phyloP scores from a whole-genome alignment of 768 basidiomycete genomes.

The Phanerochaete carnosa region DNA sequence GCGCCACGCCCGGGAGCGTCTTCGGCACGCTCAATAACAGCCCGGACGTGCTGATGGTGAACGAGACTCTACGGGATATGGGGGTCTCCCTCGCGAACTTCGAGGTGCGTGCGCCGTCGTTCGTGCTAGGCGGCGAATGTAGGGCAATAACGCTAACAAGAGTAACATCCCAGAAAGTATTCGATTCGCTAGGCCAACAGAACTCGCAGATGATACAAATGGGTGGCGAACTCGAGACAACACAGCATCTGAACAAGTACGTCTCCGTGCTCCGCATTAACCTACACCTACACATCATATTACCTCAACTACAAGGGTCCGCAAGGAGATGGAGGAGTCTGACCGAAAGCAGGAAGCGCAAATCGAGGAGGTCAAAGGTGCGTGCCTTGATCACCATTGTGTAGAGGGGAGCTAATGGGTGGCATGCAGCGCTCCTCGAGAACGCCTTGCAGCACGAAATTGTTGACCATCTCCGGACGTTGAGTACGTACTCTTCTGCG shows the following conservation, averaged over 20 bases:
- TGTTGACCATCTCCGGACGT: conserved; percentile 39
- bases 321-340: conserved; percentile 39
- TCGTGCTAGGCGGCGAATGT: not conserved
- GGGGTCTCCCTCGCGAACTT: conserved; percentile 30
- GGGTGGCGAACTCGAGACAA: conserved; percentile 36
- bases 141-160: not conserved
- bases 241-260: conserved; percentile 40
- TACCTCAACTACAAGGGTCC: conserved; percentile 33
- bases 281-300: not conserved
- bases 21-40: not conserved
- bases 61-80: conserved; percentile 19
- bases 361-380: conserved; percentile 48
- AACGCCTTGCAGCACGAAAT: conserved; percentile 42
- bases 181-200: conserved; percentile 44
- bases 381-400: not conserved
- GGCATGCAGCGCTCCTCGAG: conserved; percentile 34
- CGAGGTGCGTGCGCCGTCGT: conserved; percentile 22
- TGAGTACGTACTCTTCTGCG: conserved; percentile 32
- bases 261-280: conserved; percentile 8
- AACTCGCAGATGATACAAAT: conserved; percentile 39
- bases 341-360: conserved; percentile 42
- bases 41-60: not conserved
- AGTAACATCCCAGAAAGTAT: conserved; percentile 32
- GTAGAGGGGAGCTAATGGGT: not conserved
- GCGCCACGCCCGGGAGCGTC: not conserved